Evolutionary conservation across 306 rosid species (phyloP).

Genomic region (Myrica gale): DNA sequence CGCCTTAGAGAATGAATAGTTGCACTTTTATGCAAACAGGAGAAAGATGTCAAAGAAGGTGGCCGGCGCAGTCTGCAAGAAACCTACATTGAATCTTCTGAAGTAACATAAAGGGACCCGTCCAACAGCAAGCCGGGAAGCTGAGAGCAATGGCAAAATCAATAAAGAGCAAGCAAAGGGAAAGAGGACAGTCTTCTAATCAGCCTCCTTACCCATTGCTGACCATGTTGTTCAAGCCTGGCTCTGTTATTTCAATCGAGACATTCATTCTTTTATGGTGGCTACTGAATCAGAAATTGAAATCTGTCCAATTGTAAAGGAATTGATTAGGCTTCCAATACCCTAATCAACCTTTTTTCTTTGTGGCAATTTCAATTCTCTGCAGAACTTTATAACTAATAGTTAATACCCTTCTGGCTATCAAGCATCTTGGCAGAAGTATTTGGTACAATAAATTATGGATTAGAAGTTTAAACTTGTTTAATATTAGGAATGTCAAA

Average conservation of each 20-base stretch:
- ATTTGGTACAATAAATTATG: no score
- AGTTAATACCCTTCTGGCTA: no score
- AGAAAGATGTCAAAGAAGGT: neutral
- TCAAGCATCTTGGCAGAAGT: no score
- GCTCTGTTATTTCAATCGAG: neutral
- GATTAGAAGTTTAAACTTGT: no score
- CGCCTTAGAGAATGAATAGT: neutral
- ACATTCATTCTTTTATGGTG: neutral
- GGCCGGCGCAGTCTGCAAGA: neutral
- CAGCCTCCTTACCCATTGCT: neutral
- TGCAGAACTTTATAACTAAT: no score
- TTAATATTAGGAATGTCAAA: no score
- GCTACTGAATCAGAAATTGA: neutral
- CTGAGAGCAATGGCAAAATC: no score
- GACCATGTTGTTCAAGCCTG: neutral
- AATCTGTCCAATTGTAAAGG: neutral
- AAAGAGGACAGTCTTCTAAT: neutral
- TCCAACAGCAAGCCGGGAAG: no score
- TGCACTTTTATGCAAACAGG: constrained; percentile 1
- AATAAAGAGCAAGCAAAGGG: neutral
- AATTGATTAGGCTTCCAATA: neutral
- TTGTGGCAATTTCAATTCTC: no score
- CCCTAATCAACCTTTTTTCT: no score
- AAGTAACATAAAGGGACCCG: neutral
- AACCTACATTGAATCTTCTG: neutral